A percentile compares a stretch with the other conserved stretches of the same genome.
phyloP scores from a whole-genome alignment of 192 early-diverging fungal genomes.

The Backusella morwellensis region DNA sequence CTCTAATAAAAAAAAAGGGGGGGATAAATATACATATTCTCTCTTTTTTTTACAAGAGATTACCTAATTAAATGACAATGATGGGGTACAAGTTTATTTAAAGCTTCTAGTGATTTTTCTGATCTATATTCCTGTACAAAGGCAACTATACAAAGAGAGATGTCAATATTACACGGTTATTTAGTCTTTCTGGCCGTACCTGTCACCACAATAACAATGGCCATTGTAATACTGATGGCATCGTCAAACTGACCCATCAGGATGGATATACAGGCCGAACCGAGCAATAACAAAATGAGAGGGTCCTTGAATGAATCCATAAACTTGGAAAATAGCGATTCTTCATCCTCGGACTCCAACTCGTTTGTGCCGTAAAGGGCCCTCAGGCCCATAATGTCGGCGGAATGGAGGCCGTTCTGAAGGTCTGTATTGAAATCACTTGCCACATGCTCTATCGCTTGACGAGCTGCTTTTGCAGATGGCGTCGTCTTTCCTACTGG shows the following conservation, averaged over 20 bases:
- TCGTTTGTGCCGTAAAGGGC: conserved; percentile 63
- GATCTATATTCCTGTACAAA: conserved; percentile 89
- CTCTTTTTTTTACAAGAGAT: background rate
- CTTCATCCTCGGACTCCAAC: conserved; percentile 63
- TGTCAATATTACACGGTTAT: background rate
- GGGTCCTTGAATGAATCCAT: conserved; percentile 81
- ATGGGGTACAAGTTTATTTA: conserved; percentile 86
- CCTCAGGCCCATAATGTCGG: conserved; percentile 41
- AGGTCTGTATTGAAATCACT: conserved; percentile 42
- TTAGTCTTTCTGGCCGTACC: conserved; percentile 38
- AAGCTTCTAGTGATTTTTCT: conserved; percentile 79
- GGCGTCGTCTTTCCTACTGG: conserved; percentile 38
- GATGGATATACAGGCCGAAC: conserved; percentile 68
- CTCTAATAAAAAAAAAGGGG: conserved; percentile 37
- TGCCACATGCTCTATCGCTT: conserved; percentile 42
- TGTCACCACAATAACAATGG: conserved; percentile 73
- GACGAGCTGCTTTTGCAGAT: conserved; percentile 52
- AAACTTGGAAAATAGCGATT: conserved; percentile 69
- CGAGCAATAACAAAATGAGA: conserved; percentile 75
- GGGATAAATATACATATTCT: background rate
- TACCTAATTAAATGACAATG: conserved; percentile 81
- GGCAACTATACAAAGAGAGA: conserved; percentile 52
- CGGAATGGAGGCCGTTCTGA: conserved; percentile 39
- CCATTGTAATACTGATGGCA: conserved; percentile 81
- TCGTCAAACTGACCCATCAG: conserved; percentile 77